These are phyloP conservation scores for Mortierella sp. DNA, from an alignment of 371 early-diverging fungal genomes.

Conservation along the genomic window DNA sequence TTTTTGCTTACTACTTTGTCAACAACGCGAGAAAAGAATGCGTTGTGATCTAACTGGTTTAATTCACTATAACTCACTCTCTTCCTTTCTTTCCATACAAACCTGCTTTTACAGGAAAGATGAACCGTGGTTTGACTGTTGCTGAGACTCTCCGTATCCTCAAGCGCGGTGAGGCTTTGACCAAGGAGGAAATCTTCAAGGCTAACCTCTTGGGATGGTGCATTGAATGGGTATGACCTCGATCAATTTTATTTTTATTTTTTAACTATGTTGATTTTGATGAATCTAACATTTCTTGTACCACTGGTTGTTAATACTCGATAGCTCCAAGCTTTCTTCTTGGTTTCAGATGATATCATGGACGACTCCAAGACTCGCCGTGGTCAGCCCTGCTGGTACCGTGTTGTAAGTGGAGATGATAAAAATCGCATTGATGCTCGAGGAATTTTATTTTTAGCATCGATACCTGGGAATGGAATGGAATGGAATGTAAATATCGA, in stretches of 20 bases:
- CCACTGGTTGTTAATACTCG: not conserved
- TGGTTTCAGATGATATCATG: slow-evolving; percentile 99
- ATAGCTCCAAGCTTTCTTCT: slow-evolving; percentile 97
- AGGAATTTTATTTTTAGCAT: no score
- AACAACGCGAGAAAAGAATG: not conserved
- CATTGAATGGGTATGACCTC: slow-evolving; percentile 85
- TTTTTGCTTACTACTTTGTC: not conserved
- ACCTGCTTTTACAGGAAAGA: slow-evolving; percentile 91
- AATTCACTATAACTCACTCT: not conserved
- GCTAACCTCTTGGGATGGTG: slow-evolving; percentile 95
- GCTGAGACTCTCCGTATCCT: slow-evolving; percentile 88
- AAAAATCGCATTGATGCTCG: no score
- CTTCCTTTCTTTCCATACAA: not conserved
- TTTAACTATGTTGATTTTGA: not conserved
- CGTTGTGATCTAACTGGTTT: not conserved
- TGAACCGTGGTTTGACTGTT: slow-evolving; percentile 97
- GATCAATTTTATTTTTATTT: not conserved
- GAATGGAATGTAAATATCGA: not conserved
- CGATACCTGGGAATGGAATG: no score
- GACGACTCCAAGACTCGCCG: slow-evolving; percentile 95
- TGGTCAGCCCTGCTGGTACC: slow-evolving; percentile 97
- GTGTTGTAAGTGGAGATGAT: slow-evolving; percentile 59
- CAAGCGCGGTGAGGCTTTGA: slow-evolving; percentile 73
- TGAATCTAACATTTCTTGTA: not conserved
- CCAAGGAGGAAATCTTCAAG: slow-evolving; percentile 86